These are phyloP conservation scores for Biancaea sappan DNA, from an alignment of 306 rosid species.

Conservation along the genomic window DNA sequence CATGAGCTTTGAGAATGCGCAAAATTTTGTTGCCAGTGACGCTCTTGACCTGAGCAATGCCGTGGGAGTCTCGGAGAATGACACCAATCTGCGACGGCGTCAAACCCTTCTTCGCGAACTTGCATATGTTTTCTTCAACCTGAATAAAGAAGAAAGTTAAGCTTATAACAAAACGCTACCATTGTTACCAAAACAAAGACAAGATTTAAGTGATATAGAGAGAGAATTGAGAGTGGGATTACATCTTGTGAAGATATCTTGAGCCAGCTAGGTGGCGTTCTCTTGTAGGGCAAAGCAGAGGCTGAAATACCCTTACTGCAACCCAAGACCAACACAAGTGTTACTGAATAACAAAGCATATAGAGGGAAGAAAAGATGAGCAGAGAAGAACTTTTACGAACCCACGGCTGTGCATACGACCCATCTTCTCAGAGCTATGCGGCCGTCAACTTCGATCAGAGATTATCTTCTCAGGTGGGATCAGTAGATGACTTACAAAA, in stretches of 20 bases:
- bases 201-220: not conserved
- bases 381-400: conserved; percentile 42
- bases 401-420: conserved; percentile 94
- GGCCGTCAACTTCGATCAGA: conserved; percentile 17
- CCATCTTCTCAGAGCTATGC: conserved; percentile 51
- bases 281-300: conserved; percentile 90
- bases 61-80: conserved; percentile 89
- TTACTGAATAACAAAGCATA: not conserved
- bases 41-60: conserved; percentile 86
- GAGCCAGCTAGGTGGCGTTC: conserved; percentile 86
- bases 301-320: conserved; percentile 96
- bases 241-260: conserved; percentile 85
- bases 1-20: conserved; percentile 90
- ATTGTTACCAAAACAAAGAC: not conserved
- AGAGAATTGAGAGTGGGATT: not conserved
- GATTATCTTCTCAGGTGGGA: not conserved
- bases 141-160: conserved; percentile 11
- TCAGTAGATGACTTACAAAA: not conserved
- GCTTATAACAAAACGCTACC: not conserved
- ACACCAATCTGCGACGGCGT: conserved; percentile 95
- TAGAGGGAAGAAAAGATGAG: not conserved
- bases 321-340: not conserved
- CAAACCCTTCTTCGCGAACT: conserved; percentile 91
- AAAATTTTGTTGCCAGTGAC: conserved; percentile 85
- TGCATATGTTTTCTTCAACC: conserved; percentile 87